phyloP scores from a whole-genome alignment of 306 rosid species.

The Benincasa hispida region DNA sequence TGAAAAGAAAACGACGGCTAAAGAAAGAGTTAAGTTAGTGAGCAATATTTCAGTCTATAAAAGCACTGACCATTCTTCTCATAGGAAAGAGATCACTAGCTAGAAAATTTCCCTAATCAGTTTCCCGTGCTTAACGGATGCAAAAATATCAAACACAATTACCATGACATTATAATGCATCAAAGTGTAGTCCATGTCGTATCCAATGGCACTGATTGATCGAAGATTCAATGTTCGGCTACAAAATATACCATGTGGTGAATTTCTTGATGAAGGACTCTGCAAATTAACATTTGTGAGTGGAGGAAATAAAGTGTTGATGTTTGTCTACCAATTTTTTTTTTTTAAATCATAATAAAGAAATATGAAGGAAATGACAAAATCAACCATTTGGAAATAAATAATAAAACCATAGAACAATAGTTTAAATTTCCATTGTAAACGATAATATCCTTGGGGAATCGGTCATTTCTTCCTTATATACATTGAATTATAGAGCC shows the following conservation, averaged over 20 bases:
- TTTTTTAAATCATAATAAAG: background rate
- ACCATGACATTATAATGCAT: conserved; percentile 92
- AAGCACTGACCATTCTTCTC: background rate
- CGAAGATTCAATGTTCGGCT: conserved; percentile 91
- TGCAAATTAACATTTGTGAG: conserved; percentile 21
- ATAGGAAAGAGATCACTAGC: background rate
- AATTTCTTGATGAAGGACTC: conserved; percentile 74
- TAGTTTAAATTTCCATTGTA: background rate
- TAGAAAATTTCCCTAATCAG: background rate
- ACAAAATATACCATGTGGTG: conserved; percentile 85
- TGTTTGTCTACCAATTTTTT: background rate
- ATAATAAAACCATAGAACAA: background rate
- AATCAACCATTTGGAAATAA: background rate
- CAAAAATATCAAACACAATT: conserved; percentile 9
- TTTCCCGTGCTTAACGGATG: background rate
- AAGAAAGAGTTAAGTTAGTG: background rate
- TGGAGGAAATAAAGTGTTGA: background rate
- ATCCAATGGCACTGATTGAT: conserved; percentile 94
- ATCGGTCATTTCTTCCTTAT: background rate
- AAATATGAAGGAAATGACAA: background rate
- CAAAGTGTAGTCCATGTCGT: conserved; percentile 97
- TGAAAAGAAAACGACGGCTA: background rate
- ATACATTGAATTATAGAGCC: background rate
- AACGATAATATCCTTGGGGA: background rate
- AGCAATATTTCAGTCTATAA: background rate